Evolutionary conservation across 305 asterid genomes (phyloP), one percentile per base, ranked within the genome.

Genomic region (Fraxinus angustifolia): DNA sequence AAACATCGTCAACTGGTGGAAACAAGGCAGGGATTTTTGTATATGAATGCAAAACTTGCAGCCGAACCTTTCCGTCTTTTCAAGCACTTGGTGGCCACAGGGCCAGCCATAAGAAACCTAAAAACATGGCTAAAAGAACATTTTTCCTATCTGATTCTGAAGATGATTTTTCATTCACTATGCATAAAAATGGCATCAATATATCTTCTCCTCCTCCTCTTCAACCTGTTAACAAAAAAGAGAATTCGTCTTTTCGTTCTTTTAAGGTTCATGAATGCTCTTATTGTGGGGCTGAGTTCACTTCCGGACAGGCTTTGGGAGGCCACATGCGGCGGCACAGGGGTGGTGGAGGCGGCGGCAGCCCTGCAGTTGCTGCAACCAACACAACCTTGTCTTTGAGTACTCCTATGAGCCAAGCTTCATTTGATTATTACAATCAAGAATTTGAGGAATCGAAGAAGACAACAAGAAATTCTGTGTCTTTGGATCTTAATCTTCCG

Each of bases 21-120:
- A 68, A 68, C 36, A 68, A 30, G 36, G 73, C 85, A 30, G 21
- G 85, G 84, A 89, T 79, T 68, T 86, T 82, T 26, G 84, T 86
- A 40, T 94, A 92, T 48, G 88, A 92, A 62, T 95, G 98, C 93
- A 93, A 92, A 84, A 93, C 98, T 7, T 94, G 98, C 65, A 83
- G 88, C 16, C 76, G 94, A 34, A 86, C 88, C 1, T 95, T 95
- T 78, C 75, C 91, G 8, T 93, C 98, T 1, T 95, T 92, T 75
- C 98, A 95, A 81, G 98, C 98, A 56, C 90, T 95, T 4, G 98
- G 98, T 2, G 98, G 98, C n/a, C 98, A 95, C 84, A 87, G 98
- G 23, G 91, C 98, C 4, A 93, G 98, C 90, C 99, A 95, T 79
- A 92, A 84, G 82, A 95, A 93, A 83, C 92, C 92, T 5, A 92